Percentiles rank a stretch among this genome's conserved stretches.
These are phyloP conservation scores for Tolypocladium ovalisporum DNA, from an alignment of 2,329 filamentous ascomycete species.

Conservation along the genomic window DNA sequence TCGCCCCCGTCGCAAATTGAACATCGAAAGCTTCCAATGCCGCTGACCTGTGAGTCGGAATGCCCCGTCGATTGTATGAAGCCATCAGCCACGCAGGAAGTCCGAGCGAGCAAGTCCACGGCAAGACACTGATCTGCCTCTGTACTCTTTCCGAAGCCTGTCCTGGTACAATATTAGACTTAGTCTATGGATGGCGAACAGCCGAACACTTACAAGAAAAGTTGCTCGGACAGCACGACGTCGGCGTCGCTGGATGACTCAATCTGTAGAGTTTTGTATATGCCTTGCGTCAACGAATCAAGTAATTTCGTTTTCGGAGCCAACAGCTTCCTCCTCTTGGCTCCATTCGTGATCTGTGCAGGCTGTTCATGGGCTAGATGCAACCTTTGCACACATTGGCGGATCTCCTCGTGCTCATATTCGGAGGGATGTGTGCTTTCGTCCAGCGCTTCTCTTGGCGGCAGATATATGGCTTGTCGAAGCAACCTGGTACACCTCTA, in stretches of 20 bases:
- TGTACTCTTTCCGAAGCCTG: slow-evolving; percentile 31
- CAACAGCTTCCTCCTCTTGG: slow-evolving; percentile 20
- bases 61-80: background rate
- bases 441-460: slow-evolving; percentile 9
- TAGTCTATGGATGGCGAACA: background rate
- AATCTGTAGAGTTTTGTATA: slow-evolving; percentile 19
- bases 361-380: slow-evolving; percentile 13
- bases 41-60: background rate
- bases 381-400: slow-evolving; percentile 16
- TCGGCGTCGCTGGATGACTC: slow-evolving; percentile 10
- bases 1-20: slow-evolving; percentile 12
- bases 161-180: slow-evolving; percentile 16
- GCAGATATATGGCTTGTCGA: slow-evolving; percentile 12
- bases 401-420: slow-evolving; percentile 17
- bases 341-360: slow-evolving; percentile 4
- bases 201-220: slow-evolving; percentile 34
- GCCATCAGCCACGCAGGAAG: slow-evolving; percentile 21
- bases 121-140: slow-evolving; percentile 40
- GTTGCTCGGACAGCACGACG: slow-evolving; percentile 18
- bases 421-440: slow-evolving; percentile 15
- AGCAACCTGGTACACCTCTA: slow-evolving; percentile 20
- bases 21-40: slow-evolving; percentile 7
- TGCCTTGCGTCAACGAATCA: slow-evolving; percentile 8
- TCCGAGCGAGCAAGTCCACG: slow-evolving; percentile 43
- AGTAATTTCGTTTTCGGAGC: slow-evolving; percentile 9